Percentiles rank a stretch among this genome's conserved stretches.
Evolutionary conservation across 2,329 filamentous ascomycete species (phyloP).

Genomic region (Zarea fungicola): DNA sequence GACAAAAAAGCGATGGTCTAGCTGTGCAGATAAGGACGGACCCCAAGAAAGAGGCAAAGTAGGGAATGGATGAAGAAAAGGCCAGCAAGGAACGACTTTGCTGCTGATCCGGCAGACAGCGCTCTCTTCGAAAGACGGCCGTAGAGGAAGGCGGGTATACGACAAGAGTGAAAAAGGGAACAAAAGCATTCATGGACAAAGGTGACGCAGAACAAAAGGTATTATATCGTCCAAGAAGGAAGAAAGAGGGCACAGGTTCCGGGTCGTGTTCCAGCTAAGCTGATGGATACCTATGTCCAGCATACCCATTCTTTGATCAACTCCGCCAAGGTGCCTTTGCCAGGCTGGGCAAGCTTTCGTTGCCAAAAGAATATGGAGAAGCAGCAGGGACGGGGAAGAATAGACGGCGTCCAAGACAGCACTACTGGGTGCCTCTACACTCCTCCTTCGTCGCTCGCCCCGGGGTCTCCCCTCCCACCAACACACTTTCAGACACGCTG

Average conservation of each 20-base stretch:
- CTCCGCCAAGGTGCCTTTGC: slow-evolving; percentile 12
- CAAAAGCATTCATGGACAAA: slow-evolving; percentile 15
- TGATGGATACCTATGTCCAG: slow-evolving; percentile 9
- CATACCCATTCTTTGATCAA: slow-evolving; percentile 13
- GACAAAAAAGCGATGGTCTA: neutral
- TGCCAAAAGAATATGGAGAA: slow-evolving; percentile 11
- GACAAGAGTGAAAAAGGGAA: slow-evolving; percentile 5
- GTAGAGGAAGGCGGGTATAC: slow-evolving; percentile 9
- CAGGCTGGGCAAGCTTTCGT: slow-evolving; percentile 11
- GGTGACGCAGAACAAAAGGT: slow-evolving; percentile 13
- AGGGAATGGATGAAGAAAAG: neutral
- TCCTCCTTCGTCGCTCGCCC: neutral
- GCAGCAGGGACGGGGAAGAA: slow-evolving; percentile 5
- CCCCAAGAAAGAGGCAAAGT: neutral
- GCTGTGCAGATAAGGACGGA: neutral
- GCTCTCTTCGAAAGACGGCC: slow-evolving; percentile 2
- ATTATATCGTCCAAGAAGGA: slow-evolving; percentile 13
- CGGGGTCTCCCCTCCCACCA: neutral
- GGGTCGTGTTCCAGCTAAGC: slow-evolving; percentile 10
- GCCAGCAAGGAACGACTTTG: neutral
- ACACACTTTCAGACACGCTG: slow-evolving; percentile 5
- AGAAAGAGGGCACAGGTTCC: slow-evolving; percentile 11
- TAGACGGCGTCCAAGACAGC: slow-evolving; percentile 13
- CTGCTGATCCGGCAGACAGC: slow-evolving; percentile 11
- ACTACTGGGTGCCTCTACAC: neutral